Base-by-base conservation (phyloP, 495 filamentous ascomycete species). In the Barbatosphaeria neglecta region DNA sequence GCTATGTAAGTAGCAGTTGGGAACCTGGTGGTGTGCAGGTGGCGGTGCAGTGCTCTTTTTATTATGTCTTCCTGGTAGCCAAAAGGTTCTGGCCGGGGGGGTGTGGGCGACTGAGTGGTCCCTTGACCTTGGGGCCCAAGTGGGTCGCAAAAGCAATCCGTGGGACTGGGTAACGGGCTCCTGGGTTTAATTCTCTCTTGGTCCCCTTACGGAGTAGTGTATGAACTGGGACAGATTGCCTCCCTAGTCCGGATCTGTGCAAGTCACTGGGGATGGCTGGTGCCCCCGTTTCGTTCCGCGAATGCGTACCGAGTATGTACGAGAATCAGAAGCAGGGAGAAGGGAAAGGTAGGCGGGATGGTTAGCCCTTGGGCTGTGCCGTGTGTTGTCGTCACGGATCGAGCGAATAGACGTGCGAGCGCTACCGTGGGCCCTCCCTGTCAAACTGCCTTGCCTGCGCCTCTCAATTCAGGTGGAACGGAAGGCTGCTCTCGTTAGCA, bases 311-410 rank as follows among this genome's bases (percentile, higher is more conserved):
- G n/a, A n/a, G n/a, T n/a, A n/a, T n/a, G n/a, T n/a, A n/a, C n/a
- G n/a, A n/a, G n/a, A n/a, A n/a, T n/a, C n/a, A n/a, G n/a, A n/a
- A 16, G 41, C 22, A 37, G 15, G 10, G 24, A 43, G 25, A 22
- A 10, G 33, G 10, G 41, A 11, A 24, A 9, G 37, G 27, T 20
- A 40, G 46, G 38, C 46, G 18, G 44, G 25, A 19, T 31, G 50
- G 47, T 39, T 50, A 48, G 23, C 44, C 42, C 44, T 17, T 39
- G 45, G 50, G 28, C 28, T 47, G 46, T 50, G 55, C 52, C 50
- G 52, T 55, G 4, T 13, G 48, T 42, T 35, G 50, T 50, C 45
- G 55, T 50, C 51, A 52, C 52, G 52, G 55, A 58, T 55, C 49
- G 46, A 51, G 44, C 52, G 49, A 55, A 49, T 49, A 52, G 47